Percentiles rank a stretch among this genome's conserved stretches.
phyloP scores from a whole-genome alignment of 345 rosid species.

The Ailanthus altissimus region DNA sequence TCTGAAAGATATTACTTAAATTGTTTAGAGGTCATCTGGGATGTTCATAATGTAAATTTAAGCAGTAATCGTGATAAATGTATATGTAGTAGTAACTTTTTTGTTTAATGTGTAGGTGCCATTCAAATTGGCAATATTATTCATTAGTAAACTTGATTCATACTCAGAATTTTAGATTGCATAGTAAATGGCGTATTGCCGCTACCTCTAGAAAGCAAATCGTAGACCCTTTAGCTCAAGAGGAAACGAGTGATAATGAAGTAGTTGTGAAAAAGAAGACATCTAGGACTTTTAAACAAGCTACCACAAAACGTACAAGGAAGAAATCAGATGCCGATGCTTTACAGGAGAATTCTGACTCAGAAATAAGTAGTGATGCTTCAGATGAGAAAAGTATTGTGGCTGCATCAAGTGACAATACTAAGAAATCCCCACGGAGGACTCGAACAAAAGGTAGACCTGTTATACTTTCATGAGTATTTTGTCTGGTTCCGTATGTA shows the following conservation, averaged over 20 bases:
- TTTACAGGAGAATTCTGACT: conserved; percentile 38
- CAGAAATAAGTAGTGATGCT: conserved; percentile 27
- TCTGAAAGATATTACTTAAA: not conserved
- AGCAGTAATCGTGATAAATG: no score
- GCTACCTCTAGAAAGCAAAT: conserved; percentile 59
- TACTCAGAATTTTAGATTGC: conserved; percentile 45
- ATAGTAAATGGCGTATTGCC: conserved; percentile 43
- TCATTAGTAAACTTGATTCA: conserved; percentile 41
- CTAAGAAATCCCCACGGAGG: conserved; percentile 34
- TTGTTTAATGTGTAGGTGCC: conserved; percentile 45
- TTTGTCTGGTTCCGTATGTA: conserved; percentile 16
- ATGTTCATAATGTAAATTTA: not conserved
- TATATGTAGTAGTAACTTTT: not conserved
- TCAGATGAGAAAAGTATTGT: conserved; percentile 32
- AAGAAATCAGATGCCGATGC: conserved; percentile 52
- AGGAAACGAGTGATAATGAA: conserved; percentile 45
- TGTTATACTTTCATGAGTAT: conserved; percentile 1
- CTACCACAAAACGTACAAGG: conserved; percentile 41
- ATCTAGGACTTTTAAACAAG: conserved; percentile 40
- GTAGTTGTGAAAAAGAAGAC: conserved; percentile 47
- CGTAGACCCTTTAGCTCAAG: conserved; percentile 41
- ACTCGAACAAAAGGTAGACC: conserved; percentile 52
- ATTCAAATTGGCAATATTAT: conserved; percentile 36
- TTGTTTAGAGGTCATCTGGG: not conserved
- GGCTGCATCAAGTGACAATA: conserved; percentile 29